Evolutionary conservation across 1,284 basidiomycete species (phyloP).

Genomic region (Puccinia coronata): DNA sequence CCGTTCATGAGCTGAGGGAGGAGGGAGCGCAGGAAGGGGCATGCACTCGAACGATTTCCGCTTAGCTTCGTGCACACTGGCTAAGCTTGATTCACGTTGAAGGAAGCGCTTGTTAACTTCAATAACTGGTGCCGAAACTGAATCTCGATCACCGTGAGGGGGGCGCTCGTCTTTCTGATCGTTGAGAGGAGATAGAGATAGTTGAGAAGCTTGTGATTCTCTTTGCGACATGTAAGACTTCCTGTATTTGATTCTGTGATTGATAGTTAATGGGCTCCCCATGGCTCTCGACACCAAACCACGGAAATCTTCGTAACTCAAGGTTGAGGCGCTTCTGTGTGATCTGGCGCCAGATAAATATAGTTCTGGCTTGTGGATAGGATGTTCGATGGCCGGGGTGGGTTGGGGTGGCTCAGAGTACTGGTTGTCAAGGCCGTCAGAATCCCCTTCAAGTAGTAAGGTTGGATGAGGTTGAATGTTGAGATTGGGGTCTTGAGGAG

Average conservation of each 20-base stretch:
- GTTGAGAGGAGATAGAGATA: background rate
- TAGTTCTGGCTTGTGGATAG: background rate
- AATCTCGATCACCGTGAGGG: background rate
- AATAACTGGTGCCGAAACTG: background rate
- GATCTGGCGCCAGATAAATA: background rate
- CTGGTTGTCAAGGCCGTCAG: background rate
- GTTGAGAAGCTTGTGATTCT: background rate
- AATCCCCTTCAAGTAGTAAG: background rate
- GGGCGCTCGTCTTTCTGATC: background rate
- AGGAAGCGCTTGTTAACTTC: background rate
- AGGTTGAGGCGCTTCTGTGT: background rate
- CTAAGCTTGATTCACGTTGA: background rate
- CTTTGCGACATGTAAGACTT: background rate
- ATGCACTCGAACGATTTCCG: slow-evolving; percentile 11
- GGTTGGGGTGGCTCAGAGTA: too few relatives aligned
- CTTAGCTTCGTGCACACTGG: background rate
- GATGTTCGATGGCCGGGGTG: background rate
- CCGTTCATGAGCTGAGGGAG: too few relatives aligned
- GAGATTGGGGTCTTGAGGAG: background rate
- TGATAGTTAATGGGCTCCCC: background rate
- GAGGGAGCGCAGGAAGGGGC: slow-evolving; percentile 4
- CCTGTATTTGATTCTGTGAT: background rate
- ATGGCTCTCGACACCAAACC: background rate
- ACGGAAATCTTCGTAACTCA: slow-evolving; percentile 1
- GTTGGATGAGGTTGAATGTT: background rate